Evolutionary conservation across 208 protist species (phyloP).

Genomic region (Vickermania ingenoplastis): DNA sequence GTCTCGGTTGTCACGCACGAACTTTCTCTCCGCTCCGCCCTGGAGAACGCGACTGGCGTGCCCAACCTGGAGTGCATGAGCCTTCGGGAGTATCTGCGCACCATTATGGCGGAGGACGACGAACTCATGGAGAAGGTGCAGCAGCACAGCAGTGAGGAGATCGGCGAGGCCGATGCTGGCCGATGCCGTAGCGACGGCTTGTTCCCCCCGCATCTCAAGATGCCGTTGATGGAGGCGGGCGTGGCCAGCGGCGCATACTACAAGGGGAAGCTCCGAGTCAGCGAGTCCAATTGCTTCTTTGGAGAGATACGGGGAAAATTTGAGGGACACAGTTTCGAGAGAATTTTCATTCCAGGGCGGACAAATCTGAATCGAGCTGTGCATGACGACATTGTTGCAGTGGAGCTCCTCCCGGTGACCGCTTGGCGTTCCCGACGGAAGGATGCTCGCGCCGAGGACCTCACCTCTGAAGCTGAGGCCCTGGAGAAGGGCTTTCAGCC

Average conservation of each 20-base stretch:
- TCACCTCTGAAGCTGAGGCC: constrained; percentile 41
- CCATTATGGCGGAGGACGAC: constrained; percentile 28
- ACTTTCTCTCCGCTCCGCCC: constrained; percentile 27
- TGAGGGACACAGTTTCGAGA: constrained; percentile 60
- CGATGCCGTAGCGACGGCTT: constrained; percentile 18
- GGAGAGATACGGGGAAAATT: constrained; percentile 83
- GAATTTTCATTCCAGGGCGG: constrained; percentile 64
- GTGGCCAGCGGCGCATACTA: constrained; percentile 48
- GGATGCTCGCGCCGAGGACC: constrained; percentile 15
- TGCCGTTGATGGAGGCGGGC: constrained; percentile 36
- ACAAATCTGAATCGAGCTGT: constrained; percentile 84
- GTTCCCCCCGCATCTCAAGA: constrained; percentile 42
- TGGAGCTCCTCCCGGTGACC: constrained; percentile 50
- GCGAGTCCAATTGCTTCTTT: constrained; percentile 78
- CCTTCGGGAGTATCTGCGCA: constrained; percentile 51
- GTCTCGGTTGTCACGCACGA: constrained; percentile 72
- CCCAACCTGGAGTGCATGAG: constrained; percentile 51
- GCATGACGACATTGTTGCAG: constrained; percentile 72
- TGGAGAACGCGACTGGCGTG: constrained; percentile 21
- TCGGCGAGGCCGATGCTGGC: constrained; percentile 38
- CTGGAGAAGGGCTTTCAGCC: constrained; percentile 43
- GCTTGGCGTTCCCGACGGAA: constrained; percentile 27
- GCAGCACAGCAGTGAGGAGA: constrained; percentile 50
- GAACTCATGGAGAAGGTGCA: constrained; percentile 81
- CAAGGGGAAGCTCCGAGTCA: constrained; percentile 70